Evolutionary conservation across 1,284 basidiomycete species (phyloP).

Genomic region (Porogramme epimiltina): DNA sequence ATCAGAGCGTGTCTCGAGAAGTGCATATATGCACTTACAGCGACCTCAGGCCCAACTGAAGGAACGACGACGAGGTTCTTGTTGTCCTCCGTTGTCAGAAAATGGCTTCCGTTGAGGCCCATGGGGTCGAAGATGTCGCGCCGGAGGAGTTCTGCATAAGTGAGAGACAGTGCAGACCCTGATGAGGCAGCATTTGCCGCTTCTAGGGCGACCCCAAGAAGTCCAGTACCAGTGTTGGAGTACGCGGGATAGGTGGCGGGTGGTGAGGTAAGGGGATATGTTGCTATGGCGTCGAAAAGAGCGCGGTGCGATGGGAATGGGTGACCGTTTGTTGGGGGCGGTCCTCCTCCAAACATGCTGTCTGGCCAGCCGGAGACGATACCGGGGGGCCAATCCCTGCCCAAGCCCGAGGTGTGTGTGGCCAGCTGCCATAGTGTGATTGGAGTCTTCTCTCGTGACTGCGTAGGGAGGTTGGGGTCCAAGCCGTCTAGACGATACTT

Average conservation of each 20-base stretch:
- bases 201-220: constrained; percentile 45
- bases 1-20: background rate
- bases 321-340: constrained; percentile 30
- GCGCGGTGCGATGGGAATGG: constrained; percentile 32
- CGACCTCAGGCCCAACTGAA: constrained; percentile 20
- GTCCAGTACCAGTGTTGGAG: constrained; percentile 47
- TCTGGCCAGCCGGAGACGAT: constrained; percentile 42
- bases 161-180: constrained; percentile 28
- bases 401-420: constrained; percentile 49
- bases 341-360: constrained; percentile 28
- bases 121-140: constrained; percentile 35
- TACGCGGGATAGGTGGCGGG: constrained; percentile 49
- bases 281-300: constrained; percentile 38
- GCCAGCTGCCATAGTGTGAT: constrained; percentile 49
- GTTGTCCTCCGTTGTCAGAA: constrained; percentile 21
- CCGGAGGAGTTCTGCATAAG: constrained; percentile 44
- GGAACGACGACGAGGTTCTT: constrained; percentile 21
- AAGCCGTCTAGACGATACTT: constrained; percentile 20
- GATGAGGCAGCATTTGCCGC: constrained; percentile 37
- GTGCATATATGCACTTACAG: constrained; percentile 7
- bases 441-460: constrained; percentile 25
- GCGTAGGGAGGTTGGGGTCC: background rate
- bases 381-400: constrained; percentile 45
- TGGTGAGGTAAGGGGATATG: constrained; percentile 39
- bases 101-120: constrained; percentile 26